Evolutionary conservation across 78 protist genomes (phyloP).

Genomic region (Dictyostelium intermedium): DNA sequence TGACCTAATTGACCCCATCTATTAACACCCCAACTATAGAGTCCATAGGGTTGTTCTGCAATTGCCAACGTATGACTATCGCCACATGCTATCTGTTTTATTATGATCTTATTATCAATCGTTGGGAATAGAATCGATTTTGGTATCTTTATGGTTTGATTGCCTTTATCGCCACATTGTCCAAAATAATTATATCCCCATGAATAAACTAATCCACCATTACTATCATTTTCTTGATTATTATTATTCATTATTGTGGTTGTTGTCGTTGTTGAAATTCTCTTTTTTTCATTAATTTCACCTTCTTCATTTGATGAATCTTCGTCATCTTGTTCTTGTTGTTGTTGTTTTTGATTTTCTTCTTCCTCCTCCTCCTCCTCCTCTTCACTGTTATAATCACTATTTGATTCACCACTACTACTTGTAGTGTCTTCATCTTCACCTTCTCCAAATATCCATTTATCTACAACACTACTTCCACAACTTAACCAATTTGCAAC

Average conservation of each 20-base stretch:
- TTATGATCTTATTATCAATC: neutral
- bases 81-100: slow-evolving; percentile 29
- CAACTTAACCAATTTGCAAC: slow-evolving; percentile 73
- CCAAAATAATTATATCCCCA: slow-evolving; percentile 73
- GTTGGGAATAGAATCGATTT: neutral
- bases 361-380: neutral
- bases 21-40: slow-evolving; percentile 58
- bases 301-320: neutral
- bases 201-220: slow-evolving; percentile 9
- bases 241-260: neutral
- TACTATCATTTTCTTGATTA: neutral
- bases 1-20: slow-evolving; percentile 71
- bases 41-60: neutral
- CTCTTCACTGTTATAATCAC: neutral
- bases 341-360: neutral
- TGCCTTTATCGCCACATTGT: neutral
- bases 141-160: neutral
- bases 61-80: slow-evolving; percentile 49
- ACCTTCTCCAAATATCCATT: slow-evolving; percentile 72
- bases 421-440: slow-evolving; percentile 21
- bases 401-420: slow-evolving; percentile 11
- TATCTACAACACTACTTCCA: slow-evolving; percentile 26
- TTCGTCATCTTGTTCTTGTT: neutral
- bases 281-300: neutral
- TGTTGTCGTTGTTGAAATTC: neutral